phyloP scores from a whole-genome alignment of 2,329 filamentous ascomycete species.

The Epichloe gansuensis region DNA sequence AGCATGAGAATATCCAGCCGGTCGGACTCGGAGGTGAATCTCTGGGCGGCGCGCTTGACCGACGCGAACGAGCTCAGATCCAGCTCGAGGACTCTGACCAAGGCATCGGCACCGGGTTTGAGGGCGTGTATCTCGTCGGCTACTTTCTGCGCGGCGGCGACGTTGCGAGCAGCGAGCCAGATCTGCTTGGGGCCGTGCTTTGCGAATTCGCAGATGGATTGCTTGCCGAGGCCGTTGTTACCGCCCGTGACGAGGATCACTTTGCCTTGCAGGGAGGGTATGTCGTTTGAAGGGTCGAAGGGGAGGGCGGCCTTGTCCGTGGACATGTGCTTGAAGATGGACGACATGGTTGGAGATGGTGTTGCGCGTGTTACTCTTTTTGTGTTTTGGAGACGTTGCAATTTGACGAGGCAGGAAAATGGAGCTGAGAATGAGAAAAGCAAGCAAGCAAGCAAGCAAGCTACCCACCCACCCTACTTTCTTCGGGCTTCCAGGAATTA shows the following conservation, averaged over 20 bases:
- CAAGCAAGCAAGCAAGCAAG: no score
- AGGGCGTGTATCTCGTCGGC: constrained; percentile 22
- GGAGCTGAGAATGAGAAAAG: no score
- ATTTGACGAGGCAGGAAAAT: no score
- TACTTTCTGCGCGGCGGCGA: constrained; percentile 22
- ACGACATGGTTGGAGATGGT: neutral
- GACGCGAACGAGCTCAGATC: constrained; percentile 32
- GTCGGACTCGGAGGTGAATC: constrained; percentile 20
- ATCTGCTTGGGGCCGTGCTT: constrained; percentile 11
- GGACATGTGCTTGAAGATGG: neutral
- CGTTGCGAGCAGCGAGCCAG: constrained; percentile 21
- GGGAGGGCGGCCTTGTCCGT: neutral
- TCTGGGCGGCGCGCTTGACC: constrained; percentile 26
- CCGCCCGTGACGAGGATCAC: constrained; percentile 75
- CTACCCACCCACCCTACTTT: no score
- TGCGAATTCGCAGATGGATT: constrained; percentile 11
- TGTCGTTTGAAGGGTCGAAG: constrained; percentile 20
- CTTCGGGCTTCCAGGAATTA: no score
- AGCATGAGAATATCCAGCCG: constrained; percentile 32
- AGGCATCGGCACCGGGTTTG: constrained; percentile 6
- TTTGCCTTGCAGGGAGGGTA: constrained; percentile 57
- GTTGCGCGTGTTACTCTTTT: neutral
- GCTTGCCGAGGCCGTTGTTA: constrained; percentile 64
- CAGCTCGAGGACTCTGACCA: constrained; percentile 23
- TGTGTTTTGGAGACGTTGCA: neutral